Evolutionary conservation across 2,329 filamentous ascomycete genomes (phyloP), one percentile per base, ranked within the genome.

Genomic region (Thermothelomyces thermophilus): DNA sequence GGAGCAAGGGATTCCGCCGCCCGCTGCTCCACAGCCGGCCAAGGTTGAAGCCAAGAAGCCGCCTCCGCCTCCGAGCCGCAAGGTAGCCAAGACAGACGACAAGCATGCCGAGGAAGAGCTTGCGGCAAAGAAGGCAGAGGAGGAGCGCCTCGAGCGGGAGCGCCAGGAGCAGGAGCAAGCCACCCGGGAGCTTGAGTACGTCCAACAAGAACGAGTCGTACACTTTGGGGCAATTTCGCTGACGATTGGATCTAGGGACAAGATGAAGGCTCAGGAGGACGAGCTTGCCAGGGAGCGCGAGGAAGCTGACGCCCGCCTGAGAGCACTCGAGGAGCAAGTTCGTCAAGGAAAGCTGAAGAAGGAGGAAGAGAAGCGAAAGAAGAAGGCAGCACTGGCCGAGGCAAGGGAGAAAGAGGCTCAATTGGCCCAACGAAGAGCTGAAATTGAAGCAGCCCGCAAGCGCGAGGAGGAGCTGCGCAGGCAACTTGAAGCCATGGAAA

Each of bases 301-400:
- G 61, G 89, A 86, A 46, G 83, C 90, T 35, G 82, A 86, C 60
- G 86, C 87, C 55, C 88, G 90, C 44, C 77, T 97, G 20, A 88
- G 83, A 64, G 90, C 89, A 14, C 79, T 98, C 8, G 90, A 98
- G 68, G 90, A 97, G 65, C 90, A 96, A 68, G 90, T 97, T 46
- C 84, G 84, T 56, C 87, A 90, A 64, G 89, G 90, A 62, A 98
- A 97, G 72, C 72, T 97, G 46, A 91, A 89, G 75, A 97, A 95
- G 69, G 87, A 94, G 59, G 93, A 98, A 67, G 93, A 96, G 71
- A 96, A 95, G 74, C 87, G 84, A 56, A 85, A 80, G 60, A 93
- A 90, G 73, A 90, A 95, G 71, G 91, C 89, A 19, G 90, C 90
- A 9, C 76, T 87, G 62, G 86, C 86, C 43, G 88, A 93, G 59